Base-by-base conservation (phyloP, 2,329 filamentous ascomycete genomes). In the Cladosporium halotolerans region DNA sequence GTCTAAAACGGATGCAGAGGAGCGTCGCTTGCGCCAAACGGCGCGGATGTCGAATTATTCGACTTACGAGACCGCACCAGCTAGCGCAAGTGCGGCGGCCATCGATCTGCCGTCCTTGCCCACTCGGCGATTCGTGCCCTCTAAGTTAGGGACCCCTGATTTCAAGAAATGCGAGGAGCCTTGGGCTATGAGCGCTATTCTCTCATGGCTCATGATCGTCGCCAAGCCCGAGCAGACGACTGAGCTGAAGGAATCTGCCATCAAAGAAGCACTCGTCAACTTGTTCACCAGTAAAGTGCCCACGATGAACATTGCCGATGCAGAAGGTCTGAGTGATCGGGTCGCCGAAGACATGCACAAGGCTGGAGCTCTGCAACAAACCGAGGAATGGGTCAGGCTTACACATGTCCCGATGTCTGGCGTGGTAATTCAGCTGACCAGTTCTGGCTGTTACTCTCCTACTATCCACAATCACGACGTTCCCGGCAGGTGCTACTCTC, bases 331-430 rank as follows among this genome's bases (percentile, higher is more conserved):
- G 48, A 89, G 88, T 57, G 80, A 82, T 55, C 83, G 82, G 39
- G 88, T 96, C 0, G 84, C 95, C 2, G 77, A 83, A 52, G 81
- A 85, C 44, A 93, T 99, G 88, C 81, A 92, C 59, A 79, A 81
- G 19, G 83, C 85, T 8, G 85, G 84, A 38, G 88, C 89, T 9
- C 74, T 99, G 32, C 76, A 95, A 4, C 84, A 85, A 11, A 92
- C 96, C 33, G 93, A 99, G 69, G 95, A 99, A 73, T 99, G 95
- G 93, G 86, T 99, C 60, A 96, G 95, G 66, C 91, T 97, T 66
- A 87, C 89, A 6, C 77, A 80, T 1, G 89, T 86, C 6, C 81
- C 80, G 19, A 83, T 97, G 64, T 91, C 88, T 18, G 95, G 93
- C 53, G 91, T 99, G 4, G 75, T 99, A 42, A 96, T 88, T 79